A percentile compares a stretch with the other conserved stretches of the same genome.
Evolutionary conservation across 768 basidiomycete species (phyloP).

Genomic region (Calocybe cyanea): DNA sequence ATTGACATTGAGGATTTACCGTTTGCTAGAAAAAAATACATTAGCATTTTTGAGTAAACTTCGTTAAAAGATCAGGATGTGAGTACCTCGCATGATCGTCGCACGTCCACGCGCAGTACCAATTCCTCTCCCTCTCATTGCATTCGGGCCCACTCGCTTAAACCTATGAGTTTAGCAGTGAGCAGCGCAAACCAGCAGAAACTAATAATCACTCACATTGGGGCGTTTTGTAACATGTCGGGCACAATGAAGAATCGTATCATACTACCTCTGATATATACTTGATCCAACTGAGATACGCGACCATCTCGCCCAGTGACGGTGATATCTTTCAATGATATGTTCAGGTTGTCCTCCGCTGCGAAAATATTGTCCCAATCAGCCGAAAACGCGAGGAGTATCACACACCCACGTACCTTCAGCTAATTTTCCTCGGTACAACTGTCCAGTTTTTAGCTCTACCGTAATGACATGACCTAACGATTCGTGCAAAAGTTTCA

Average conservation of each 20-base stretch:
- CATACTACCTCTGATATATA: constrained; percentile 98
- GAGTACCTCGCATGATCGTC: constrained; percentile 94
- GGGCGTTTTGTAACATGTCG: constrained; percentile 98
- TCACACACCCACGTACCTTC: constrained; percentile 86
- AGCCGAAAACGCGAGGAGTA: constrained; percentile 9
- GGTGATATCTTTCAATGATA: constrained; percentile 93
- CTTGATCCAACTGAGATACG: constrained; percentile 97
- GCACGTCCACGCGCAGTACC: constrained; percentile 98
- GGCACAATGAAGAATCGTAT: constrained; percentile 98
- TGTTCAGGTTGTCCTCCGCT: constrained; percentile 99
- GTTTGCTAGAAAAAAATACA: constrained; percentile 53
- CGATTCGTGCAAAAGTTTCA: constrained; percentile 95
- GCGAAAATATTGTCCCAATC: constrained; percentile 9
- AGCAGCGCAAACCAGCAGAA: constrained; percentile 3
- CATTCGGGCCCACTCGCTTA: constrained; percentile 96
- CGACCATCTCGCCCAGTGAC: constrained; percentile 98
- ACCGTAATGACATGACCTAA: constrained; percentile 95
- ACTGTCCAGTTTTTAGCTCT: constrained; percentile 97
- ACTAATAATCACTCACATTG: constrained; percentile 66
- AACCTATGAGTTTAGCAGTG: constrained; percentile 60
- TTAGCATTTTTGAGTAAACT: constrained; percentile 12
- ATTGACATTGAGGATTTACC: constrained; percentile 35
- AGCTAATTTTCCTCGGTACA: constrained; percentile 94
- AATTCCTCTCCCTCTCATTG: constrained; percentile 98
- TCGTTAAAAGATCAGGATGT: constrained; percentile 8